Evolutionary conservation across 2,329 filamentous ascomycete species (phyloP), one percentile per base, ranked within the genome.

Genomic region (Sporothrix phasma): DNA sequence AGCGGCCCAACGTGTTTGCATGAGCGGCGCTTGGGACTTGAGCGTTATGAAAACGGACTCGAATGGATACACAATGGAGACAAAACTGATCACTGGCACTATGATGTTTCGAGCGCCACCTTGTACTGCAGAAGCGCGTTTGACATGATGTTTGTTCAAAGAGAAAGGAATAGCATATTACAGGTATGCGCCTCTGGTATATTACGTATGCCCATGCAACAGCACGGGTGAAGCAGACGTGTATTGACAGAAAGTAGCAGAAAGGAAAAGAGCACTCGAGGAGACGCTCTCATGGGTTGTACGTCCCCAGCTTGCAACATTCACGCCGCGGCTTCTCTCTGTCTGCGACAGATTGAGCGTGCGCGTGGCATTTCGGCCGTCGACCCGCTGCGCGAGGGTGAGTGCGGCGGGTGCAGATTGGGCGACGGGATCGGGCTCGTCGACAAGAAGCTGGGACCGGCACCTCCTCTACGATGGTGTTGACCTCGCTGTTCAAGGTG

Each of bases 261-360:
- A 63, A 17, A 29, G 2, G 34, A 7, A 43, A 37, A 60, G 11
- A 26, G n/a, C 39, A 15, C 3, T 47, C 34, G 31, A 15, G 13
- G 19, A 4, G 29, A 17, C 3, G 22, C 4, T 15, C 29, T 58
- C 41, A 65, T 2, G 43, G 60, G 7, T 49, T 51, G 29, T 67
- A 69, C 1, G 45, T 34, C 4, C 53, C 68, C 68, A 69, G 45
- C 66, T 68, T 19, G 61, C 56, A 15, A 68, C 65, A 46, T 67
- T 61, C 43, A 56, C 31, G 5, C 66, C 65, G 3, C 29, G 26
- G 1, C 5, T 19, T 15, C 53, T 54, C 31, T 69, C 68, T 15
- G 17, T 34, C 22, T 41, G 43, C 3, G 68, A 66, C 13, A 65
- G 2, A 26, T 66, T 49, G 17, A 69, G 63, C 10, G 64, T 69